Percentiles rank a stretch among this genome's conserved stretches.
phyloP scores from a whole-genome alignment of 225 moss, liverwort and hornwort genomes.

The Physcomitrium patens region DNA sequence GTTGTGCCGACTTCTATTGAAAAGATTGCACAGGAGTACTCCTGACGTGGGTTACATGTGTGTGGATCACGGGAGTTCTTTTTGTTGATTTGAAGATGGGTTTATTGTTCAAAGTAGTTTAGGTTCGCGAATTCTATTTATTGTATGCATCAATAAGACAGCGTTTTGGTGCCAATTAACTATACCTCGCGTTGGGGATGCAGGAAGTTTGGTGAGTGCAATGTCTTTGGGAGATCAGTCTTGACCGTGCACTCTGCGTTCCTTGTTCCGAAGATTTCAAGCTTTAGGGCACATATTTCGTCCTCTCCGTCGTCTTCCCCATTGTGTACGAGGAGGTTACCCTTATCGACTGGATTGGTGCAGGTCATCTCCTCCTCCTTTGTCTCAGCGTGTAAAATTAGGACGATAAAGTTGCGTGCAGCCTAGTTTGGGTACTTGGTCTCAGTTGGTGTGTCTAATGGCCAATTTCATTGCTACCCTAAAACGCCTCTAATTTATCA shows the following conservation, averaged over 20 bases:
- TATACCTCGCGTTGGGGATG: conserved; percentile 12
- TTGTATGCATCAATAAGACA: not conserved
- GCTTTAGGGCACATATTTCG: not conserved
- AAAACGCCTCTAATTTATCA: too few species aligned
- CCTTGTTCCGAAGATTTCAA: not conserved
- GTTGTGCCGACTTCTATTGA: not conserved
- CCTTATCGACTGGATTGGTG: conserved; percentile 24
- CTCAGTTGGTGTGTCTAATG: conserved; percentile 11
- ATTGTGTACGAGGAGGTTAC: not conserved
- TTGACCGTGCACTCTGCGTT: not conserved
- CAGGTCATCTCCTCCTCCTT: conserved; percentile 6
- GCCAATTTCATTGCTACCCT: not conserved
- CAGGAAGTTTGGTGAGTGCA: conserved; percentile 29
- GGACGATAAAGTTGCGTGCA: too few species aligned
- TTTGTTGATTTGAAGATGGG: not conserved
- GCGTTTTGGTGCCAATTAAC: conserved; percentile 6
- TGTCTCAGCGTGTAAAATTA: not conserved
- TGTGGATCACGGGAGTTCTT: too few species aligned
- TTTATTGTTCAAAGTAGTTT: not conserved
- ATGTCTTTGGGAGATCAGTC: conserved; percentile 16
- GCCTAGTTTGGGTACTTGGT: not conserved
- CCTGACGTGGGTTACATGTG: too few species aligned
- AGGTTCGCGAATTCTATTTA: not conserved
- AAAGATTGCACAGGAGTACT: not conserved
- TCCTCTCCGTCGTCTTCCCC: not conserved